phyloP scores from a whole-genome alignment of 78 protist species.

The Capsaspora owczarzaki region DNA sequence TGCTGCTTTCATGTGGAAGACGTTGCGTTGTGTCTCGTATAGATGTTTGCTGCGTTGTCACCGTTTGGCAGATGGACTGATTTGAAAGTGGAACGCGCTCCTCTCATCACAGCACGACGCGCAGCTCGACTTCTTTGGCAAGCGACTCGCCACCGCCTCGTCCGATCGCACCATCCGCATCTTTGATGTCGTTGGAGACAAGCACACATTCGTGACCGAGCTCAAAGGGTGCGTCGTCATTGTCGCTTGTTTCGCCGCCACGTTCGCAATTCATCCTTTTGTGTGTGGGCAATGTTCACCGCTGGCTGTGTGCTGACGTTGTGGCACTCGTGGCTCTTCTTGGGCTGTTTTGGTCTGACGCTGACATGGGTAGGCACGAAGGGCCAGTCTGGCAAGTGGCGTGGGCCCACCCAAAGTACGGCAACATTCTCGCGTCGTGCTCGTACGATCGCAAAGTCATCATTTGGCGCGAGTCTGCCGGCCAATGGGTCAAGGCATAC shows the following conservation, averaged over 20 bases:
- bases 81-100: too few relatives aligned
- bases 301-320: neutral
- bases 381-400: slow-evolving; percentile 98
- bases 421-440: slow-evolving; percentile 89
- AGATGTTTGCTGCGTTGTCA: neutral
- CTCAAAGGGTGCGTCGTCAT: slow-evolving; percentile 1
- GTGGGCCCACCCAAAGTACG: slow-evolving; percentile 97
- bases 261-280: neutral
- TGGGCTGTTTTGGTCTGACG: neutral
- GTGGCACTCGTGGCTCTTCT: neutral
- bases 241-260: too few relatives aligned
- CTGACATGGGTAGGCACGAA: slow-evolving; percentile 57
- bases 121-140: slow-evolving; percentile 91
- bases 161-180: slow-evolving; percentile 83
- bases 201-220: neutral
- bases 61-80: too few relatives aligned
- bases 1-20: neutral
- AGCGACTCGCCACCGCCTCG: slow-evolving; percentile 89
- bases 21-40: neutral
- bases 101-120: slow-evolving; percentile 82
- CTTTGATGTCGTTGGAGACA: slow-evolving; percentile 49
- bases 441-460: slow-evolving; percentile 87
- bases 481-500: slow-evolving; percentile 20
- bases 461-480: slow-evolving; percentile 79
- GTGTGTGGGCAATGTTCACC: neutral